Evolutionary conservation across 1,139 yeast species (phyloP).

Genomic region (Kurtzmaniella quercitrusa): DNA sequence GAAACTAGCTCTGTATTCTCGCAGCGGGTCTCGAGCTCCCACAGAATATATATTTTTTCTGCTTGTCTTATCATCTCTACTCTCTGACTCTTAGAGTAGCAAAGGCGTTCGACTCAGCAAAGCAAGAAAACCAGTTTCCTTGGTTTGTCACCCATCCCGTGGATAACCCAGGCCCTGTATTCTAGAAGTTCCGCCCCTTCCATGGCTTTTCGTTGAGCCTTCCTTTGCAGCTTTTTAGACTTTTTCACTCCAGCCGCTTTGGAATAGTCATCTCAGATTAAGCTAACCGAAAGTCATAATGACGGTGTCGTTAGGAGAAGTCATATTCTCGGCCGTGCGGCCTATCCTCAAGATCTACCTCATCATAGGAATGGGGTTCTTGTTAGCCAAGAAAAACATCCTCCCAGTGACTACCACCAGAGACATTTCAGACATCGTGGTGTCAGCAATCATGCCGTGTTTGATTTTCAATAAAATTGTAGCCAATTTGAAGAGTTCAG

Average conservation of each 20-base stretch:
- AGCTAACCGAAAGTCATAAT: neutral
- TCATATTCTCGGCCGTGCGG: constrained; percentile 76
- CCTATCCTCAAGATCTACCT: constrained; percentile 84
- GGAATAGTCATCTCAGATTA: neutral
- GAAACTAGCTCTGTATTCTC: no score
- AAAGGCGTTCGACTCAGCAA: no score
- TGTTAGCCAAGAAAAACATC: constrained; percentile 61
- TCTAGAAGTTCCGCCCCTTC: no score
- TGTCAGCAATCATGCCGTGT: constrained; percentile 73
- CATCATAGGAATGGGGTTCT: constrained; percentile 66
- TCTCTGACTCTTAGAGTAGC: no score
- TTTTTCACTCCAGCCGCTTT: neutral
- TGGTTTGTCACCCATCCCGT: no score
- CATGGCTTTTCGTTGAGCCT: no score
- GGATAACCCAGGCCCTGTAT: no score
- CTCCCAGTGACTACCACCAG: constrained; percentile 70
- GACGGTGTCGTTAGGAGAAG: constrained; percentile 49
- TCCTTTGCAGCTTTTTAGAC: no score
- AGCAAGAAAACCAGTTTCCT: no score
- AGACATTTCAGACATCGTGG: constrained; percentile 68
- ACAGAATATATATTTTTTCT: no score
- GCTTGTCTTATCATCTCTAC: no score
- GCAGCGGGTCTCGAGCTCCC: no score
- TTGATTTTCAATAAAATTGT: constrained; percentile 77
- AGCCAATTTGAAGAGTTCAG: constrained; percentile 60